These are phyloP conservation scores for Amanita exitialis DNA, from an alignment of 768 basidiomycete species.

Conservation along the genomic window DNA sequence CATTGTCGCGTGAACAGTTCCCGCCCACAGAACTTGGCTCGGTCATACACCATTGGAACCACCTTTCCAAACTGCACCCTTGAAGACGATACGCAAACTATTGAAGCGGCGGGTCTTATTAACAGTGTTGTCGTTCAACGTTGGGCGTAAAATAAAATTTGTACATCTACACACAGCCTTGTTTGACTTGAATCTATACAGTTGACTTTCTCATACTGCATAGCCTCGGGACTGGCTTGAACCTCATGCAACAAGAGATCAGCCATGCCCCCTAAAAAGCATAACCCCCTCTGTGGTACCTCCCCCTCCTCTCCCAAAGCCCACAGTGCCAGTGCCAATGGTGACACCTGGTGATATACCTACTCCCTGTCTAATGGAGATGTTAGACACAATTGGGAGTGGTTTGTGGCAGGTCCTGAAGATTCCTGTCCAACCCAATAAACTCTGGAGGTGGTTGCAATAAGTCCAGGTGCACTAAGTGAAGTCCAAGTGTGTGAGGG, in stretches of 20 bases:
- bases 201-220: neutral
- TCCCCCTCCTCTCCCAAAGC: too few species aligned
- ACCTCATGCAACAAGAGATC: neutral
- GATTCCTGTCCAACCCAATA: too few species aligned
- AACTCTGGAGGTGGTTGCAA: too few species aligned
- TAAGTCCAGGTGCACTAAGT: too few species aligned
- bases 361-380: too few species aligned
- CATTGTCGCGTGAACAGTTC: conserved; percentile 32
- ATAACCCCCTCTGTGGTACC: too few species aligned
- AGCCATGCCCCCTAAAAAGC: neutral
- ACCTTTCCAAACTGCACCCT: conserved; percentile 81
- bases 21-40: conserved; percentile 50
- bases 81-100: conserved; percentile 52
- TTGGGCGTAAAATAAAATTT: conserved; percentile 35
- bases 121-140: conserved; percentile 85
- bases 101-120: conserved; percentile 60
- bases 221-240: neutral
- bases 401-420: too few species aligned
- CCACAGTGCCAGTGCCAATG: too few species aligned
- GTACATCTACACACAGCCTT: neutral
- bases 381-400: too few species aligned
- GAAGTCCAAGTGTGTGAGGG: too few species aligned
- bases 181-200: neutral
- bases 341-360: too few species aligned
- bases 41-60: conserved; percentile 72